Conservation (phyloP, 164 flowering plant genomes). For the Umbilicus rupestris region DNA sequence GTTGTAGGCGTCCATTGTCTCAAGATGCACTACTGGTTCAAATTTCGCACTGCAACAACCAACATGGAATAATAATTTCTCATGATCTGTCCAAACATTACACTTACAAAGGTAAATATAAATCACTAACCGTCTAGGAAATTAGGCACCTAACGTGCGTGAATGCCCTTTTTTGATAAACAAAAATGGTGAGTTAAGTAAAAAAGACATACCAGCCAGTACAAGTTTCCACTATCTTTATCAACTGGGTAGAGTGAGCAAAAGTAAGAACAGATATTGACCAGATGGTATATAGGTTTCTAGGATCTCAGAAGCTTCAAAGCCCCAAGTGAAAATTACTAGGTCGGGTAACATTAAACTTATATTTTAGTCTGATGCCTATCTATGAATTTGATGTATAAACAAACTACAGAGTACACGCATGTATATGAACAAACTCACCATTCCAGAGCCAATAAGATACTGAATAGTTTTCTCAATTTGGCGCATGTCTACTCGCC, state of each 20-base stretch:
- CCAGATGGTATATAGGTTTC: background rate
- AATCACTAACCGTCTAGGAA: background rate
- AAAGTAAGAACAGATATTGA: background rate
- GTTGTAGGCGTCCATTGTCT: background rate
- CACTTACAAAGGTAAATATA: background rate
- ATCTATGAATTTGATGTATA: background rate
- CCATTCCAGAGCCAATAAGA: constrained; percentile 45
- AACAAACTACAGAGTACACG: background rate
- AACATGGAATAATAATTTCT: background rate
- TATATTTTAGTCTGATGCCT: background rate
- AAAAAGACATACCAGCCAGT: background rate
- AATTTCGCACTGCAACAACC: background rate
- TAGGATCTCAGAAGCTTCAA: background rate
- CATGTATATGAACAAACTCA: constrained; percentile 11
- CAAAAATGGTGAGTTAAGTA: background rate
- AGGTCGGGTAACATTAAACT: background rate
- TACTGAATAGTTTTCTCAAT: constrained; percentile 46
- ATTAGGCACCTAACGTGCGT: background rate
- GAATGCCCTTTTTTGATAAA: background rate
- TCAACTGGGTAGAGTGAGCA: background rate
- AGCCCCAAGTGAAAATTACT: background rate
- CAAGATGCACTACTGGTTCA: background rate
- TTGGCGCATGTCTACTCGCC: constrained; percentile 48
- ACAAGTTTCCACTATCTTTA: background rate
- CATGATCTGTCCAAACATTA: background rate